Conservation (phyloP, 106 monocot species). For the Platanthera guangdongensis region DNA sequence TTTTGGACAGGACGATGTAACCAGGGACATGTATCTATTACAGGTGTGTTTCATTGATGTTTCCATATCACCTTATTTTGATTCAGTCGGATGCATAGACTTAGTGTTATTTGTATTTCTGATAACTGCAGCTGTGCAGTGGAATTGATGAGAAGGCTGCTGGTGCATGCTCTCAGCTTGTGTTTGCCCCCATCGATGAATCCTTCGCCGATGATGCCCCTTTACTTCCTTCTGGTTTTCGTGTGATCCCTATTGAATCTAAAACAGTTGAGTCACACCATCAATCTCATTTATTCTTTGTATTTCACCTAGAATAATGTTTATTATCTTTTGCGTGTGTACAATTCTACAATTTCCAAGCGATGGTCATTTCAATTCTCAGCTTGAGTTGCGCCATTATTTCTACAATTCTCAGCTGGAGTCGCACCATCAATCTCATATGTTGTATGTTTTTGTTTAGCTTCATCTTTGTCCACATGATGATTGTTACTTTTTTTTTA, state of each 20-base stretch:
- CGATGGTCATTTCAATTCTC: background rate
- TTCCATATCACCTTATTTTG: background rate
- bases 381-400: background rate
- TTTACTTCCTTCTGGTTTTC: constrained; percentile 83
- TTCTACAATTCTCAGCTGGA: too few relatives aligned
- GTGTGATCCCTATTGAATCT: constrained; percentile 63
- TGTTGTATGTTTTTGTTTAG: too few relatives aligned
- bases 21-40: constrained; percentile 77
- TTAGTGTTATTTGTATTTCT: background rate
- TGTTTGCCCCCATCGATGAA: constrained; percentile 94
- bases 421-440: too few relatives aligned
- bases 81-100: background rate
- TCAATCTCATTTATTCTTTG: background rate
- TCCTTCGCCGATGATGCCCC: constrained; percentile 86
- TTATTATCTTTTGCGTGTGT: background rate
- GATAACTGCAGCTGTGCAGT: constrained; percentile 67
- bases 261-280: constrained; percentile 59
- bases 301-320: background rate
- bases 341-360: background rate
- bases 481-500: too few relatives aligned
- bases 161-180: constrained; percentile 76
- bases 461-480: too few relatives aligned
- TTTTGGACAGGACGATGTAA: constrained; percentile 51
- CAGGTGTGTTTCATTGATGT: constrained; percentile 40
- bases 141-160: constrained; percentile 85